Percentiles rank a stretch among this genome's conserved stretches.
Evolutionary conservation across 768 basidiomycete genomes (phyloP).

Genomic region (Lanmaoa pseudosensibilis): DNA sequence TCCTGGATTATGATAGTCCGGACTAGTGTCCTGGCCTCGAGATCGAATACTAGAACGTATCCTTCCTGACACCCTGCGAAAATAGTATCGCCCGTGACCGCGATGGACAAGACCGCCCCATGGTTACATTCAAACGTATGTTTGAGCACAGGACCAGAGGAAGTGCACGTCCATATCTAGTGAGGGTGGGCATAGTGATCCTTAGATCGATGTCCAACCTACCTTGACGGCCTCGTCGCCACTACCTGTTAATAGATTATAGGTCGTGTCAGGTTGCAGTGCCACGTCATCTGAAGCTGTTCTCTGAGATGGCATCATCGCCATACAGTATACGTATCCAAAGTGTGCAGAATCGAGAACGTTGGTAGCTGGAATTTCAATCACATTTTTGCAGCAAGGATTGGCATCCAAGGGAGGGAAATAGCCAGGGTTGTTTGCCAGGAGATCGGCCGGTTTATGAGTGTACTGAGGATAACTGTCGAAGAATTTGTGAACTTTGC

Average conservation of each 20-base stretch:
- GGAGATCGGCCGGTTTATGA: conserved; percentile 64
- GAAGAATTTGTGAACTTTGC: conserved; percentile 85
- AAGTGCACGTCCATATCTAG: conserved; percentile 68
- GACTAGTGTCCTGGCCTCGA: conserved; percentile 86
- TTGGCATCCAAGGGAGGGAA: conserved; percentile 37
- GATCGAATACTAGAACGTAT: conserved; percentile 85
- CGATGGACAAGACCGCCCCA: conserved; percentile 83
- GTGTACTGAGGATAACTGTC: conserved; percentile 81
- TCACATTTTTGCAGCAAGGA: conserved; percentile 16
- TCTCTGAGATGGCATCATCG: conserved; percentile 42
- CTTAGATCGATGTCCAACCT: conserved; percentile 1
- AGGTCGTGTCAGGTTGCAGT: conserved; percentile 24
- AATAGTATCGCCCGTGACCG: conserved; percentile 71
- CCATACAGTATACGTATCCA: conserved; percentile 91
- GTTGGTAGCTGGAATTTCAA: conserved; percentile 64
- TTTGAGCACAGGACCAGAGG: conserved; percentile 44
- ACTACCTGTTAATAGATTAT: conserved; percentile 76
- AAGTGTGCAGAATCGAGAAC: conserved; percentile 89
- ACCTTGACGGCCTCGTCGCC: conserved; percentile 93
- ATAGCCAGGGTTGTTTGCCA: conserved; percentile 54
- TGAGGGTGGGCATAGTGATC: background rate
- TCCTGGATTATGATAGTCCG: conserved; percentile 86
- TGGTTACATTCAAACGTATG: conserved; percentile 71
- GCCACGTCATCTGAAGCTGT: conserved; percentile 37
- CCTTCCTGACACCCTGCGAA: conserved; percentile 96